phyloP scores from a whole-genome alignment of 225 moss, liverwort and hornwort genomes.

The Straminergon stramineum region DNA sequence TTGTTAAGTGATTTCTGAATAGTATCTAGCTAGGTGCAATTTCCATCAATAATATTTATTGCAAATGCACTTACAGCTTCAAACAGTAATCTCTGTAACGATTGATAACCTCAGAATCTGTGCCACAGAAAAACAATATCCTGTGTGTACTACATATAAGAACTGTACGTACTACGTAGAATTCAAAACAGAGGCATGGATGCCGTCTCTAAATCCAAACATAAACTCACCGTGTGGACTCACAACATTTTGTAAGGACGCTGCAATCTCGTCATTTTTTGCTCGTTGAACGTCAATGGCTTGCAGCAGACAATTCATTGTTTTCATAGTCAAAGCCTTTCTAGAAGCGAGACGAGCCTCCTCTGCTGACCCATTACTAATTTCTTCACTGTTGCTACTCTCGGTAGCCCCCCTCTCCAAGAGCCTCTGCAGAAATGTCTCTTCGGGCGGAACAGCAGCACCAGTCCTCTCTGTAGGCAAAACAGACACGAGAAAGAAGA shows the following conservation, averaged over 20 bases:
- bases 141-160: not conserved
- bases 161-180: not conserved
- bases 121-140: not conserved
- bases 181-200: not conserved
- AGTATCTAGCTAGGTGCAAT: not conserved
- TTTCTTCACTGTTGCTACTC: slow-evolving; percentile 66
- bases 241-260: slow-evolving; percentile 34
- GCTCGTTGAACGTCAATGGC: slow-evolving; percentile 75
- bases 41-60: not conserved
- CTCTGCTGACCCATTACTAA: slow-evolving; percentile 33
- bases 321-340: slow-evolving; percentile 67
- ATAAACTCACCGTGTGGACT: slow-evolving; percentile 60
- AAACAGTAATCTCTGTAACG: not conserved
- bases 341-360: slow-evolving; percentile 55
- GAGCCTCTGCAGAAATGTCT: slow-evolving; percentile 82
- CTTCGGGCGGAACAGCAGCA: slow-evolving; percentile 56
- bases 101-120: not conserved
- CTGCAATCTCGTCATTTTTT: slow-evolving; percentile 68
- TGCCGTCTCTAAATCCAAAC: not conserved
- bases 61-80: not conserved
- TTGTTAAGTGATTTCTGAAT: not conserved
- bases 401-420: slow-evolving; percentile 93
- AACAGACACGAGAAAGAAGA: not conserved
- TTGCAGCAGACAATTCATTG: slow-evolving; percentile 73
- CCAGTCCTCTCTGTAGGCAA: slow-evolving; percentile 48